phyloP scores from a whole-genome alignment of 2,329 filamentous ascomycete genomes.

The Apiospora marii region DNA sequence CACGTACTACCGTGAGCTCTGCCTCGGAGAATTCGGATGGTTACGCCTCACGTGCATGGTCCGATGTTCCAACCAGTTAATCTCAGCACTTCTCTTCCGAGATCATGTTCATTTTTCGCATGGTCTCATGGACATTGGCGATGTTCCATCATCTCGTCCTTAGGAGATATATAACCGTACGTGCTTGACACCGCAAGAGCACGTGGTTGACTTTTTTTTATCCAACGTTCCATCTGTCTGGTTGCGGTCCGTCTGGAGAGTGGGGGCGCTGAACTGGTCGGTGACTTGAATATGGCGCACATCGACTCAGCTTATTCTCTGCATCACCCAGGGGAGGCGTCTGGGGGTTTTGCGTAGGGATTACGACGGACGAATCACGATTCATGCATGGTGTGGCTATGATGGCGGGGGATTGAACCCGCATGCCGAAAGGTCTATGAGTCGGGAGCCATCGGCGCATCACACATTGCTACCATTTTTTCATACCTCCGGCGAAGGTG shows the following conservation, averaged over 20 bases:
- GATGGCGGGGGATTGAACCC: slow-evolving; percentile 10
- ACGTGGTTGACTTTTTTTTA: not conserved
- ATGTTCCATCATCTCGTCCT: not conserved
- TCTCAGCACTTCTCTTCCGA: slow-evolving; percentile 10
- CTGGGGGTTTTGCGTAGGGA: slow-evolving; percentile 15
- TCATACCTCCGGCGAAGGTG: slow-evolving; percentile 4
- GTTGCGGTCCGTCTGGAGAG: slow-evolving; percentile 8
- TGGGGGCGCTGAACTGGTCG: slow-evolving; percentile 7
- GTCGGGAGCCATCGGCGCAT: slow-evolving; percentile 13
- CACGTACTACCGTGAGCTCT: slow-evolving; percentile 17
- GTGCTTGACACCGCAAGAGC: slow-evolving; percentile 8
- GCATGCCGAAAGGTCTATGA: not conserved
- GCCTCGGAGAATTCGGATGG: not conserved
- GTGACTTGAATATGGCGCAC: slow-evolving; percentile 21
- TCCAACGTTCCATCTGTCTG: slow-evolving; percentile 16
- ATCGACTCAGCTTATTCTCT: slow-evolving; percentile 16
- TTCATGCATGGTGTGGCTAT: slow-evolving; percentile 13
- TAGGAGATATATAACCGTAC: slow-evolving; percentile 15
- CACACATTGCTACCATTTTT: not conserved
- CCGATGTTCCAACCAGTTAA: slow-evolving; percentile 12
- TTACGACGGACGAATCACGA: slow-evolving; percentile 25
- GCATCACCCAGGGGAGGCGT: slow-evolving; percentile 15
- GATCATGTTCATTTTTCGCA: not conserved
- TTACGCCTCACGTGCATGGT: slow-evolving; percentile 1
- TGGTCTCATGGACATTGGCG: slow-evolving; percentile 1